These are phyloP conservation scores for Acacia crassicarpa DNA, from an alignment of 306 rosid species.

Conservation along the genomic window DNA sequence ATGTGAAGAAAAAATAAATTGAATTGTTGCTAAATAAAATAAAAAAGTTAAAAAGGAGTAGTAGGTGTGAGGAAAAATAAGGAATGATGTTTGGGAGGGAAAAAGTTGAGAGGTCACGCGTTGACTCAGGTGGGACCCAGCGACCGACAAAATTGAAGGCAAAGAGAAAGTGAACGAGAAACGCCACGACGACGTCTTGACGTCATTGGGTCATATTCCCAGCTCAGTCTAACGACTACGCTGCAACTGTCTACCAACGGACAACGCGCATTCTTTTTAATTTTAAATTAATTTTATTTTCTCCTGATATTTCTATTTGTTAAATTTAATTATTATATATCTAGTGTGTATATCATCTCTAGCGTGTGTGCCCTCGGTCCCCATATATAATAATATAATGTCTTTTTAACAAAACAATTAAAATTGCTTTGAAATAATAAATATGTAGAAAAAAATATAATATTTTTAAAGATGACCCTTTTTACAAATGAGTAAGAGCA, in stretches of 20 bases:
- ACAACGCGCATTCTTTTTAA: neutral
- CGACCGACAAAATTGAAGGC: neutral
- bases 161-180: neutral
- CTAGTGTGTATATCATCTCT: too few species aligned
- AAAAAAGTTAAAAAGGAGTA: neutral
- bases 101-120: neutral
- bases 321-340: neutral
- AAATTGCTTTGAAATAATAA: too few species aligned
- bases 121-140: constrained; percentile 12
- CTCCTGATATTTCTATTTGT: neutral
- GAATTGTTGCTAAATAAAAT: neutral
- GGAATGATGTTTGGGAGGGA: neutral
- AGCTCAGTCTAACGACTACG: neutral
- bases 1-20: neutral
- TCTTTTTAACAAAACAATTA: too few species aligned
- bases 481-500: too few species aligned
- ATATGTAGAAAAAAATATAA: too few species aligned
- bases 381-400: too few species aligned
- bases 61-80: neutral
- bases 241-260: neutral
- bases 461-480: too few species aligned
- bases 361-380: too few species aligned
- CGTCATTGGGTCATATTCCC: neutral
- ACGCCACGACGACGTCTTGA: constrained; percentile 4
- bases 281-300: neutral